A percentile compares a stretch with the other conserved stretches of the same genome.
These are phyloP conservation scores for Candida ipomoeae DNA, from an alignment of 805 yeast genomes.

Conservation along the genomic window DNA sequence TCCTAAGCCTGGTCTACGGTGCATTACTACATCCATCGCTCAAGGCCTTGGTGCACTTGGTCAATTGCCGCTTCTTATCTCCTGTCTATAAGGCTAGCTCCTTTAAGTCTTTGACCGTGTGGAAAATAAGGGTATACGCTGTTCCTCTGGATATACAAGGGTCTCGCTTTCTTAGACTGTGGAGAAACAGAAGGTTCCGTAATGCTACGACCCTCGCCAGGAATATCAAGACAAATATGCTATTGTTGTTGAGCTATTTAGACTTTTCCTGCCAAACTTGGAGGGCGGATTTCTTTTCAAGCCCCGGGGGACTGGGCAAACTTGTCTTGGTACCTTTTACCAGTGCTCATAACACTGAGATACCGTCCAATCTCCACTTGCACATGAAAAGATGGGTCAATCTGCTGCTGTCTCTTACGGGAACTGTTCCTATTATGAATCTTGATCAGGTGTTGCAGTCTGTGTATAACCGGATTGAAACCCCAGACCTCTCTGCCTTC, in stretches of 20 bases:
- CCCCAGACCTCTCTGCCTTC: conserved; percentile 10
- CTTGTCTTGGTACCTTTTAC: conserved; percentile 2
- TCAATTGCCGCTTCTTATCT: conserved; percentile 36
- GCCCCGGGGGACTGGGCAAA: not conserved
- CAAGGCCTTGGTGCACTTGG: conserved; percentile 41
- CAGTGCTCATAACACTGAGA: conserved; percentile 2
- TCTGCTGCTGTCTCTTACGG: conserved; percentile 1
- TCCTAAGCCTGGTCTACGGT: conserved; percentile 16
- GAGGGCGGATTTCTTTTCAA: conserved; percentile 17
- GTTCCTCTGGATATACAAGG: conserved; percentile 45
- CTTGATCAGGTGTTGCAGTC: conserved; percentile 12
- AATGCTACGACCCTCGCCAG: conserved; percentile 16
- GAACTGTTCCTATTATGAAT: conserved; percentile 17
- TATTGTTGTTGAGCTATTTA: conserved; percentile 32
- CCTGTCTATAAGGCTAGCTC: conserved; percentile 38
- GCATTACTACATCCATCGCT: conserved; percentile 22
- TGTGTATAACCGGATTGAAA: conserved; percentile 7
- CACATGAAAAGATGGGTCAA: conserved; percentile 11
- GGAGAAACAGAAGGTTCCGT: conserved; percentile 26
- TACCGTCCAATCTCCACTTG: conserved; percentile 4
- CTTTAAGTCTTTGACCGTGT: conserved; percentile 10
- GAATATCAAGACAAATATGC: conserved; percentile 29
- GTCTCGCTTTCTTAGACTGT: conserved; percentile 26
- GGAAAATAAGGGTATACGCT: conserved; percentile 43
- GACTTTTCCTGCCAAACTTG: conserved; percentile 43